Conservation (phyloP, 495 filamentous ascomycete species). For the Aspergillus affinis region DNA sequence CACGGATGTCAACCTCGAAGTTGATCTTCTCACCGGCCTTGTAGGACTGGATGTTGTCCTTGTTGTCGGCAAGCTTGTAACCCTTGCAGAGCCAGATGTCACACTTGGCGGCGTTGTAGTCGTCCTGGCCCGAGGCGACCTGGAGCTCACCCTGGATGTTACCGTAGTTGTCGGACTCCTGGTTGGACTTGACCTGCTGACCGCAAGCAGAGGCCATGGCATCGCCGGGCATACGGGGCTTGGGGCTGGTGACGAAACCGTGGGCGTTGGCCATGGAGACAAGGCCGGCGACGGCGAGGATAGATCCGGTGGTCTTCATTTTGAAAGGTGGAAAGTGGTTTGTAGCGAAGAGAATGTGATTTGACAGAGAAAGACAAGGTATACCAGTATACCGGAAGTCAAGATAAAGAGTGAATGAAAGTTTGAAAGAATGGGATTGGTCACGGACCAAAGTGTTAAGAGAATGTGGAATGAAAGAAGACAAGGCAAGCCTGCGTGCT, state of each 20-base stretch:
- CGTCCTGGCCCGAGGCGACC: constrained; percentile 50
- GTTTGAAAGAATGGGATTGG: constrained; percentile 28
- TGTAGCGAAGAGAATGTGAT: constrained; percentile 12
- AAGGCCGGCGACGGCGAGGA: constrained; percentile 47
- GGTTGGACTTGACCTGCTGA: constrained; percentile 57
- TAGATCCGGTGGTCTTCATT: constrained; percentile 37
- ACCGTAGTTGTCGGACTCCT: constrained; percentile 62
- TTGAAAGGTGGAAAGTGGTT: constrained; percentile 18
- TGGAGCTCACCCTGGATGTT: constrained; percentile 69
- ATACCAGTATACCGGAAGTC: constrained; percentile 34
- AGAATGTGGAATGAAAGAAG: constrained; percentile 25
- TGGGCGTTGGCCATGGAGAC: constrained; percentile 56
- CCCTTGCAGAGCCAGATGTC: constrained; percentile 72
- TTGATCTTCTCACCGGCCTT: constrained; percentile 58
- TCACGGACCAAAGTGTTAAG: constrained; percentile 35
- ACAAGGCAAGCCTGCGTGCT: constrained; percentile 23
- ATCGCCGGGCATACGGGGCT: constrained; percentile 57
- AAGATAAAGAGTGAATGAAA: constrained; percentile 22
- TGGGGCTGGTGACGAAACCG: constrained; percentile 60
- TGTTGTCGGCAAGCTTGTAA: constrained; percentile 70
- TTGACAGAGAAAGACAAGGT: constrained; percentile 30
- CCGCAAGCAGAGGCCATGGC: constrained; percentile 63
- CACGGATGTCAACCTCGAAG: constrained; percentile 58
- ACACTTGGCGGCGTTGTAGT: constrained; percentile 59
- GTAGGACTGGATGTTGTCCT: constrained; percentile 61